Evolutionary conservation across 225 moss, liverwort and hornwort genomes (phyloP).

Genomic region (Antitrichia curtipendula): DNA sequence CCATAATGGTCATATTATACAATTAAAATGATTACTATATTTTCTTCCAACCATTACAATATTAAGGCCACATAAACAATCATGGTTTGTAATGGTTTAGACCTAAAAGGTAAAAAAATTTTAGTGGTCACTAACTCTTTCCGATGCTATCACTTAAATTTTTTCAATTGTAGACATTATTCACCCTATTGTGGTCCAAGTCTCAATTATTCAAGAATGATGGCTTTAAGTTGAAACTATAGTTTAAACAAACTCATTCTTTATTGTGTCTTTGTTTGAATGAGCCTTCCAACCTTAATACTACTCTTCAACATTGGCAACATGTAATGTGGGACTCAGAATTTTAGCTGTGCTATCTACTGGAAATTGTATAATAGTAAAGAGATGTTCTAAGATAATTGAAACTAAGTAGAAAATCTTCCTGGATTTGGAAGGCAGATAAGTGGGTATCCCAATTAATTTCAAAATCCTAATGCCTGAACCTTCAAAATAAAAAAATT

Average conservation of each 20-base stretch:
- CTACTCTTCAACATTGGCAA: too few species aligned
- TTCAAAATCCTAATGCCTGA: too few species aligned
- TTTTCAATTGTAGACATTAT: neutral
- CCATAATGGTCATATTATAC: too few species aligned
- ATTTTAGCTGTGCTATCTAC: neutral
- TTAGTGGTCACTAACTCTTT: neutral
- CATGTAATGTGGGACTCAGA: neutral
- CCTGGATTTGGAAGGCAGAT: neutral
- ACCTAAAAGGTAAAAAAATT: accelerated
- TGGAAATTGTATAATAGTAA: neutral
- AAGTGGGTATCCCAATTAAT: neutral
- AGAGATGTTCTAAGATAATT: accelerated
- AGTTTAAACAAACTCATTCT: accelerated
- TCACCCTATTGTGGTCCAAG: accelerated
- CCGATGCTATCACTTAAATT: neutral
- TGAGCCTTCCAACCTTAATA: neutral
- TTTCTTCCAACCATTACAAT: accelerated
- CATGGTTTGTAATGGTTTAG: neutral
- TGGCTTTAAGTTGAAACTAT: accelerated
- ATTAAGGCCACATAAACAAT: accelerated
- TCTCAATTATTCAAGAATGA: neutral
- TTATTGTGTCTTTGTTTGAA: accelerated
- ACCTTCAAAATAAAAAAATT: neutral
- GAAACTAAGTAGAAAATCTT: neutral
- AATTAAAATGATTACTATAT: accelerated